A percentile compares a stretch with the other conserved stretches of the same genome.
Evolutionary conservation across 164 flowering plant species (phyloP).

Genomic region (Magnolia changhungtana): DNA sequence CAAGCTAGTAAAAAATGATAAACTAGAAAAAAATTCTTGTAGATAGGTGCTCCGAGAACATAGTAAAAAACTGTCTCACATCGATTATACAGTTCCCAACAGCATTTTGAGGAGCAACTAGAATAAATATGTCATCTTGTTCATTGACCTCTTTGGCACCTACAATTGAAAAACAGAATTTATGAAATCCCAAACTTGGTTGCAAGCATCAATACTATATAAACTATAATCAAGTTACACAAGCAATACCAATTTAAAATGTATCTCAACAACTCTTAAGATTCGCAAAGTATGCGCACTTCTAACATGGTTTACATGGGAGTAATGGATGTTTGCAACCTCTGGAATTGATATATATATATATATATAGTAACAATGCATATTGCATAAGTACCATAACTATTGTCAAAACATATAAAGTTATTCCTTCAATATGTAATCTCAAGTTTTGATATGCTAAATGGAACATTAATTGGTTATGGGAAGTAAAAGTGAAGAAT

Average conservation of each 20-base stretch:
- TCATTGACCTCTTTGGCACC: slow-evolving; percentile 84
- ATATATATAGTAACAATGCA: too few species aligned
- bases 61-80: slow-evolving; percentile 40
- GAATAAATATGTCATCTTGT: slow-evolving; percentile 78
- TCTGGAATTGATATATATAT: background rate
- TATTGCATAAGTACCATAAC: too few species aligned
- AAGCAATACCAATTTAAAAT: background rate
- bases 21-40: background rate
- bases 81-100: slow-evolving; percentile 94
- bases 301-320: background rate
- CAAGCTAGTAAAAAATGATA: slow-evolving; percentile 4
- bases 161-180: slow-evolving; percentile 22
- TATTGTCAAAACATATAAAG: too few species aligned
- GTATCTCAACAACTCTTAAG: background rate
- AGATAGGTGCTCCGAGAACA: slow-evolving; percentile 1
- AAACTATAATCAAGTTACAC: background rate
- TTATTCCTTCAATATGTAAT: too few species aligned
- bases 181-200: background rate
- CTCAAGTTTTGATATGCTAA: too few species aligned
- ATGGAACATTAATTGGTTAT: too few species aligned
- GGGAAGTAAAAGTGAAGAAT: too few species aligned
- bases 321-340: background rate
- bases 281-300: background rate
- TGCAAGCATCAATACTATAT: background rate
- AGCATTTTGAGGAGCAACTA: slow-evolving; percentile 98